These are phyloP conservation scores for Neoascochyta sp. DNA, from an alignment of 2,329 filamentous ascomycete genomes.

Conservation along the genomic window DNA sequence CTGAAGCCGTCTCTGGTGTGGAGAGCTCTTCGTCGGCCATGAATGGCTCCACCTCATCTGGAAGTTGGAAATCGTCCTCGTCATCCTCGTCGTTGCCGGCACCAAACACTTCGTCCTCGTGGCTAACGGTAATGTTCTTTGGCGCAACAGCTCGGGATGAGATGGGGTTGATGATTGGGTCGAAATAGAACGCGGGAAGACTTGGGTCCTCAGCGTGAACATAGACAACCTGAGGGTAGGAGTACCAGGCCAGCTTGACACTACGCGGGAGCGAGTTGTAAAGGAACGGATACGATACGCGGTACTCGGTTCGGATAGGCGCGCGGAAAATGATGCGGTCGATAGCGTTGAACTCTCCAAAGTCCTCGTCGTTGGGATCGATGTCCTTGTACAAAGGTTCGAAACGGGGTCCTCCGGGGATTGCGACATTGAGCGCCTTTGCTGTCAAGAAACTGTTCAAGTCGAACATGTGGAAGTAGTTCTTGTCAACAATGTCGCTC, in stretches of 20 bases:
- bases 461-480: conserved; percentile 98
- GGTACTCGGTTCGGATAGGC: conserved; percentile 91
- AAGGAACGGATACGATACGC: conserved; percentile 88
- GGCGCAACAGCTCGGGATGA: conserved; percentile 90
- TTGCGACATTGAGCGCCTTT: conserved; percentile 93
- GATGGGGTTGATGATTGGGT: conserved; percentile 95
- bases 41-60: conserved; percentile 78
- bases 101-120: conserved; percentile 93
- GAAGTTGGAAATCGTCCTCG: conserved; percentile 78
- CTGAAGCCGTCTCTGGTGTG: conserved; percentile 82
- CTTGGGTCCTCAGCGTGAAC: conserved; percentile 82
- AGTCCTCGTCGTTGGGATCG: conserved; percentile 97
- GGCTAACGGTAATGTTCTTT: conserved; percentile 86
- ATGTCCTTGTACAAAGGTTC: conserved; percentile 98
- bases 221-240: conserved; percentile 88
- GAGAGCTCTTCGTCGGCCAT: conserved; percentile 84
- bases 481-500: conserved; percentile 89
- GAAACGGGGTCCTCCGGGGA: conserved; percentile 94
- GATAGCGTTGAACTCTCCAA: conserved; percentile 99
- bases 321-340: conserved; percentile 98
- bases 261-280: conserved; percentile 96
- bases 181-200: conserved; percentile 94
- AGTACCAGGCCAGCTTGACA: conserved; percentile 91
- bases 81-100: conserved; percentile 76
- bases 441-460: conserved; percentile 91